Percentiles rank a stretch among this genome's conserved stretches.
These are phyloP conservation scores for Phaeosphaeria sp. DNA, from an alignment of 2,329 filamentous ascomycete genomes.

Conservation along the genomic window DNA sequence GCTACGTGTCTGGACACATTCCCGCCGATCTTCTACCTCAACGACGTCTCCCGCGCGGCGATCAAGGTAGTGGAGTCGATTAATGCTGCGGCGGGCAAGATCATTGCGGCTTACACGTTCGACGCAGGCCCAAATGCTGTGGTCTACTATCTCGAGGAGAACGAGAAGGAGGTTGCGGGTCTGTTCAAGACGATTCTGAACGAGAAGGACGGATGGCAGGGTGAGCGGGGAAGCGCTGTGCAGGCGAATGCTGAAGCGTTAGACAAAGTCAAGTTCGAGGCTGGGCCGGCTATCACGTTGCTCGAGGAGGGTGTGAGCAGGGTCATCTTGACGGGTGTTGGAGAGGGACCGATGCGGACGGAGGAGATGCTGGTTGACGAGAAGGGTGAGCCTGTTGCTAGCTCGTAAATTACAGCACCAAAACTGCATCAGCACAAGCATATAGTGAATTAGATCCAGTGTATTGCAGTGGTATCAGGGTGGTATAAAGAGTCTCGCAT, in stretches of 20 bases:
- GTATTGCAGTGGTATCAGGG: not conserved
- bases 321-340: constrained; percentile 90
- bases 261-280: constrained; percentile 63
- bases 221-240: constrained; percentile 59
- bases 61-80: constrained; percentile 89
- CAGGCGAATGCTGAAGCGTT: constrained; percentile 63
- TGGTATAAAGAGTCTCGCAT: not conserved
- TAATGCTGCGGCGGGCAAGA: constrained; percentile 79
- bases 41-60: constrained; percentile 87
- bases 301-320: constrained; percentile 83
- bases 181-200: constrained; percentile 74
- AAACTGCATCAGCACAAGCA: too few relatives aligned
- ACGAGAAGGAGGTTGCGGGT: constrained; percentile 75
- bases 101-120: constrained; percentile 92
- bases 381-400: constrained; percentile 50
- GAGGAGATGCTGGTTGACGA: constrained; percentile 77
- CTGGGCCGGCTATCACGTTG: constrained; percentile 46
- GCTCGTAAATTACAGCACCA: constrained; percentile 5
- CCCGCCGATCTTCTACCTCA: constrained; percentile 98
- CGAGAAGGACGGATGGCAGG: constrained; percentile 74
- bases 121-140: constrained; percentile 97
- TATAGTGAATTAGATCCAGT: not conserved
- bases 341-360: constrained; percentile 84
- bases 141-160: constrained; percentile 88
- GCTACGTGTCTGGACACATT: constrained; percentile 93